These are phyloP conservation scores for Vitis cinerea DNA, from an alignment of 164 flowering plant genomes.

Conservation along the genomic window DNA sequence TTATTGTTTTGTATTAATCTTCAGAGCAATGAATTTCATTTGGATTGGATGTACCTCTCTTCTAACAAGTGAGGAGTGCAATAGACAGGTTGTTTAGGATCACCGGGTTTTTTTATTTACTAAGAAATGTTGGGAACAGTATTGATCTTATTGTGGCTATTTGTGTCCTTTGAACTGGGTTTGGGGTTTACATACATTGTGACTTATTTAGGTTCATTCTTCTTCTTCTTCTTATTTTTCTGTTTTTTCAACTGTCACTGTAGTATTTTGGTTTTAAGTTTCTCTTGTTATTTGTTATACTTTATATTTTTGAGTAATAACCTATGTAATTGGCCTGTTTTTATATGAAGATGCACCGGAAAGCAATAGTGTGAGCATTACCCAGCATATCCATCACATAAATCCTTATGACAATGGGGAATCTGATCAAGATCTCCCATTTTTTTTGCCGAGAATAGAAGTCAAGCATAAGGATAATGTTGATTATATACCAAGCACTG, in stretches of 20 bases:
- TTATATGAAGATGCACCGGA: slow-evolving; percentile 22
- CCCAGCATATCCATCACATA: slow-evolving; percentile 14
- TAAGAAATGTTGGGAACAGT: no score
- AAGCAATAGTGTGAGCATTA: slow-evolving; percentile 15
- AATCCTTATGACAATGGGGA: slow-evolving; percentile 9
- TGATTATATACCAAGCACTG: slow-evolving; percentile 11
- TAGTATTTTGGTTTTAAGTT: not conserved
- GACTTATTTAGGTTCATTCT: no score
- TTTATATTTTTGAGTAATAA: not conserved
- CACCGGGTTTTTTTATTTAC: no score
- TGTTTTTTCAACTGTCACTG: no score
- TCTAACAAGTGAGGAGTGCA: no score
- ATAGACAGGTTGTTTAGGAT: no score
- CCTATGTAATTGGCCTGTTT: not conserved
- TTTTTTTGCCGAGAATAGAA: not conserved
- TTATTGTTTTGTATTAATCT: no score
- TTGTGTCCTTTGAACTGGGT: no score
- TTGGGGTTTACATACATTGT: no score
- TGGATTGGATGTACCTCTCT: no score
- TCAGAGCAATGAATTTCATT: no score
- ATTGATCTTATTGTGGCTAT: no score
- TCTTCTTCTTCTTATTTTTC: not conserved
- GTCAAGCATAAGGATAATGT: slow-evolving; percentile 6
- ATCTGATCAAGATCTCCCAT: slow-evolving; percentile 5
- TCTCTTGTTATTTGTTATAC: not conserved